A percentile compares a stretch with the other conserved stretches of the same genome.
Conservation (phyloP, 2,329 filamentous ascomycete genomes). For the Fusarium longipes region DNA sequence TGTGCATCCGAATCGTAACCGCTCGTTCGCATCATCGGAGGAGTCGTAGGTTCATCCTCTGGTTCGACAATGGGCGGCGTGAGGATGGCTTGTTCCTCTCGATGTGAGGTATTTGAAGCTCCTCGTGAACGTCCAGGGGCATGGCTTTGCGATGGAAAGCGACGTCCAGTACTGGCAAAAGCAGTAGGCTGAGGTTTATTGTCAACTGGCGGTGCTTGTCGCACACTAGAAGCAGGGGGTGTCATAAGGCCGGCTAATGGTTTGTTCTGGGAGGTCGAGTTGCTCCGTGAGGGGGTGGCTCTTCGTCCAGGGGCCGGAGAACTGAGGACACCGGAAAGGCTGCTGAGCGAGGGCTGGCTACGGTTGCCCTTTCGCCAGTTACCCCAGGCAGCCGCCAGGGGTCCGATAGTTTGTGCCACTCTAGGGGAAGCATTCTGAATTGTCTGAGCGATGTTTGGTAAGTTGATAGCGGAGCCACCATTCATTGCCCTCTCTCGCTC, state of each 20-base stretch:
- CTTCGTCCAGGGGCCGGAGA: constrained; percentile 56
- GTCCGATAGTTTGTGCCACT: constrained; percentile 83
- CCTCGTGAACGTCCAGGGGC: constrained; percentile 42
- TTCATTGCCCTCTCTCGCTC: constrained; percentile 88
- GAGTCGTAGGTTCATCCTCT: constrained; percentile 63
- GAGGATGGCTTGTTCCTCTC: constrained; percentile 30
- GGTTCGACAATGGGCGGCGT: constrained; percentile 56
- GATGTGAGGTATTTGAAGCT: constrained; percentile 49
- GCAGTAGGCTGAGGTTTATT: constrained; percentile 66
- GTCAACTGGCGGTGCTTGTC: constrained; percentile 65
- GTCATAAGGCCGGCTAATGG: constrained; percentile 87
- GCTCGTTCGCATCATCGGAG: constrained; percentile 69
- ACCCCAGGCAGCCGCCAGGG: constrained; percentile 89
- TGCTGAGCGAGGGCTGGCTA: constrained; percentile 61
- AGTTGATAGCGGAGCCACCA: constrained; percentile 71
- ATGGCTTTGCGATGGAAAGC: constrained; percentile 62
- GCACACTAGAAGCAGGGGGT: constrained; percentile 81
- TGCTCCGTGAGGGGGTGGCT: constrained; percentile 71
- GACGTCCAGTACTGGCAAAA: constrained; percentile 69
- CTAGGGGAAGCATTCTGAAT: constrained; percentile 84
- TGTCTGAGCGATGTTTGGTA: constrained; percentile 82
- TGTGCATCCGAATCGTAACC: constrained; percentile 72
- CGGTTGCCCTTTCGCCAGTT: constrained; percentile 85
- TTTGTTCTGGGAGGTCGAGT: constrained; percentile 62
- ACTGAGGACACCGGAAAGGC: constrained; percentile 60